A percentile compares a stretch with the other conserved stretches of the same genome.
These are phyloP conservation scores for Tetraselmis chui DNA, from an alignment of 139 green algal species.

Conservation along the genomic window DNA sequence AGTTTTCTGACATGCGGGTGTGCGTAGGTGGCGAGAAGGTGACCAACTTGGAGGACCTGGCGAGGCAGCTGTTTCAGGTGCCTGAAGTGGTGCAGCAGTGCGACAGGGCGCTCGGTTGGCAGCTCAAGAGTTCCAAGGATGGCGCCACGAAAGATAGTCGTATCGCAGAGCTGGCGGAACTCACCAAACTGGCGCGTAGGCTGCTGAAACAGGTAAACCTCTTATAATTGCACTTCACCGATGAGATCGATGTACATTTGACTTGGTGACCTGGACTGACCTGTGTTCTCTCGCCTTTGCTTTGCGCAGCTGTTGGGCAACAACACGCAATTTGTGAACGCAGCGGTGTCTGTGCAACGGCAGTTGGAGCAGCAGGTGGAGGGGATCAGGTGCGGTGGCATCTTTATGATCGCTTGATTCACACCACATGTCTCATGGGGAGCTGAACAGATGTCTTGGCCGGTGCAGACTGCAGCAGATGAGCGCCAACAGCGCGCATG, in stretches of 20 bases:
- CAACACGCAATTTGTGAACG: background rate
- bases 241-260: background rate
- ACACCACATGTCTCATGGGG: constrained; percentile 67
- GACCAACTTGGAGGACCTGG: constrained; percentile 22
- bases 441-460: too few species aligned
- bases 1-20: too few species aligned
- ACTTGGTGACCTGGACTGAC: background rate
- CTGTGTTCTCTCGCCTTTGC: background rate
- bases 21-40: background rate
- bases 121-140: constrained; percentile 72
- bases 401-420: background rate
- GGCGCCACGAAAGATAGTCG: constrained; percentile 67
- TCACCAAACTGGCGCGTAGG: constrained; percentile 21
- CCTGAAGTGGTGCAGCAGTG: constrained; percentile 36
- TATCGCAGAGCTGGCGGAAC: constrained; percentile 65
- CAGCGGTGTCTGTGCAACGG: background rate
- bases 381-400: background rate
- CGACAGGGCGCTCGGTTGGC: constrained; percentile 50
- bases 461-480: background rate
- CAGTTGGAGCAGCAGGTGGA: background rate
- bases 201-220: background rate
- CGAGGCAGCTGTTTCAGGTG: constrained; percentile 57
- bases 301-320: background rate
- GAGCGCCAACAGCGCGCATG: constrained; percentile 29
- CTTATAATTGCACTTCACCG: background rate